Base-by-base conservation (phyloP, 768 basidiomycete genomes). In the Xerocomus potaroensis region DNA sequence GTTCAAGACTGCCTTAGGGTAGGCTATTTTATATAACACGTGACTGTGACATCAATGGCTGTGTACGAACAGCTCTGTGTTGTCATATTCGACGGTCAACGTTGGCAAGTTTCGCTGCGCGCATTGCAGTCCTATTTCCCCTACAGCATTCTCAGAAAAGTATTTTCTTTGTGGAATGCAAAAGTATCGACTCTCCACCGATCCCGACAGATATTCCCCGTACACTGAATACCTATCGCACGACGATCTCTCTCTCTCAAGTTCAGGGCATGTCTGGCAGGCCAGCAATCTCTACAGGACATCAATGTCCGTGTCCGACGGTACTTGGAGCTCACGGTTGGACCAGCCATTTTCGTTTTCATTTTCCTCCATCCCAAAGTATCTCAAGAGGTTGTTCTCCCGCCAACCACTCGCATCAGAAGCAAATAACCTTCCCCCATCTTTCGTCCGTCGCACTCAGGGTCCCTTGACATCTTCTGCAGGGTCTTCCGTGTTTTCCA, bases 361-460 rank as follows among this genome's bases (percentile, higher is more conserved):
- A 3, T 42, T 53, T 15, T 18, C 43, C 22, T 45, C 43, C 6
- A 52, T 58, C 31, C 38, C 36, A 40, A 39, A 56, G 16, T 55
- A 37, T 26, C 6, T 63, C 41, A 58, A 48, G 53, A 53, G 18
- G 10, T 19, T 54, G 16, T 44, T 67, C 22, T 41, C 45, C 38
- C 60, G 57, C 33, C 51, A 39, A 11, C 38, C 58, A 33, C 45
- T 51, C 24, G 36, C 39, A 29, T 43, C 50, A 11, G 53, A 53
- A n/a, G 31, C 34, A 31, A 51, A 52, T 23, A 33, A 34, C 12
- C 49, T 64, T 31, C 57, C 56, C 22, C 43, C 65, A 4, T 50
- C 67, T 29, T 57, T 51, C 43, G 48, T 54, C 23, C 65, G 66
- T 48, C 59, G 60, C 37, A 57, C 56, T 6, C 58, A 30, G 8